Evolutionary conservation across 768 basidiomycete genomes (phyloP).

Genomic region (Hortiboletus flavorubellus): DNA sequence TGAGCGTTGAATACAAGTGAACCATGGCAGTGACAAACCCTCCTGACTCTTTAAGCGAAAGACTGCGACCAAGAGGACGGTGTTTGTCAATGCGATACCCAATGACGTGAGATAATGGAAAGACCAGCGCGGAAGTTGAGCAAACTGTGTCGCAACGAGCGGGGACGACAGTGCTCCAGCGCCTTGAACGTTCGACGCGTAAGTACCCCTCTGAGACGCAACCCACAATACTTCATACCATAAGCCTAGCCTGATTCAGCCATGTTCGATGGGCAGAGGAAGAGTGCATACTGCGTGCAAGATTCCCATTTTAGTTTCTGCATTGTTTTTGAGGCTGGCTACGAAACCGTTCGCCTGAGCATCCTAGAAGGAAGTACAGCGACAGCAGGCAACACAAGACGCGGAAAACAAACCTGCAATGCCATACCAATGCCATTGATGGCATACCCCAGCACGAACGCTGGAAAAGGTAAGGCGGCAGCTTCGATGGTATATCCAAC

Average conservation of each 20-base stretch:
- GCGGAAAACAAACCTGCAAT: conserved; percentile 37
- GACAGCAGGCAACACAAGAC: background rate
- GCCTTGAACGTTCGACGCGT: conserved; percentile 39
- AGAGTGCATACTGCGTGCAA: conserved; percentile 32
- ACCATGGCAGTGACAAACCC: conserved; percentile 40
- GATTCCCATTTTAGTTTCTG: conserved; percentile 38
- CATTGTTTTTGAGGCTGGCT: conserved; percentile 38
- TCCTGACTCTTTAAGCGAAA: conserved; percentile 72
- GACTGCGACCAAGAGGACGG: conserved; percentile 46
- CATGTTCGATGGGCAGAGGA: conserved; percentile 13
- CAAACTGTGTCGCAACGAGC: conserved; percentile 78
- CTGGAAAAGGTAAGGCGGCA: conserved; percentile 43
- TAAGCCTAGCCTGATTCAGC: conserved; percentile 20
- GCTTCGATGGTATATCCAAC: conserved; percentile 36
- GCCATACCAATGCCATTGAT: conserved; percentile 46
- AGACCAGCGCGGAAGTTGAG: conserved; percentile 63
- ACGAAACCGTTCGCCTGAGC: conserved; percentile 49
- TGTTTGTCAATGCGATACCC: conserved; percentile 60
- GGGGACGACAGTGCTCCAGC: conserved; percentile 67
- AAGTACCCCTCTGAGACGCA: conserved; percentile 1
- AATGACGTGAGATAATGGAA: conserved; percentile 75
- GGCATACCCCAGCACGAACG: conserved; percentile 40
- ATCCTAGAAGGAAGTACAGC: conserved; percentile 28
- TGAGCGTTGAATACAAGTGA: conserved; percentile 1
- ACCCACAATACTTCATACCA: conserved; percentile 27